Percentiles rank a stretch among this genome's conserved stretches.
These are phyloP conservation scores for Leccinum aurantiacum DNA, from an alignment of 768 basidiomycete species.

Conservation along the genomic window DNA sequence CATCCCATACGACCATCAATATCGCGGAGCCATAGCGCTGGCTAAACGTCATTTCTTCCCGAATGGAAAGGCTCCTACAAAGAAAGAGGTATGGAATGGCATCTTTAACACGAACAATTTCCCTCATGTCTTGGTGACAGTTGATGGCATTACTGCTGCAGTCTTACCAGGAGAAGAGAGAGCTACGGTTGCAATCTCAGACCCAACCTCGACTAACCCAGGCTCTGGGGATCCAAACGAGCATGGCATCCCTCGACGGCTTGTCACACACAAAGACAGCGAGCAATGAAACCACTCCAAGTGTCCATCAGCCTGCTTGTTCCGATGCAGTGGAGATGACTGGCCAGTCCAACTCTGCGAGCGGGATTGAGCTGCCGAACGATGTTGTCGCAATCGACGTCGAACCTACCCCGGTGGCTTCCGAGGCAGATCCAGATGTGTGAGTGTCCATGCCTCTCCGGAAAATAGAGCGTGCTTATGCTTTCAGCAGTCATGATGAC, in stretches of 20 bases:
- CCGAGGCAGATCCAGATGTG: conserved; percentile 7
- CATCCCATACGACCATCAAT: conserved; percentile 27
- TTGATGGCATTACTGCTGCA: conserved; percentile 26
- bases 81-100: conserved; percentile 23
- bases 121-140: conserved; percentile 11
- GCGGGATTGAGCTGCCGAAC: neutral
- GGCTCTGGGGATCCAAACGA: conserved; percentile 26
- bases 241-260: conserved; percentile 1
- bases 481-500: conserved; percentile 1
- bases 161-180: conserved; percentile 24
- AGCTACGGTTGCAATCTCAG: conserved; percentile 8
- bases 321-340: neutral
- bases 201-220: conserved; percentile 5
- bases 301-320: neutral
- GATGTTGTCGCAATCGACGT: neutral
- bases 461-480: neutral
- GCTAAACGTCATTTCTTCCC: conserved; percentile 31
- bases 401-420: neutral
- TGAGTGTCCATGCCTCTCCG: conserved; percentile 5
- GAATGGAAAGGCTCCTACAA: conserved; percentile 22
- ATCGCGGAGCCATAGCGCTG: conserved; percentile 29
- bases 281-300: neutral
- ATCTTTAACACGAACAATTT: neutral
- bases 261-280: neutral
- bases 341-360: neutral